Conservation (phyloP, 345 rosid species). For the Gossypium raimondii region DNA sequence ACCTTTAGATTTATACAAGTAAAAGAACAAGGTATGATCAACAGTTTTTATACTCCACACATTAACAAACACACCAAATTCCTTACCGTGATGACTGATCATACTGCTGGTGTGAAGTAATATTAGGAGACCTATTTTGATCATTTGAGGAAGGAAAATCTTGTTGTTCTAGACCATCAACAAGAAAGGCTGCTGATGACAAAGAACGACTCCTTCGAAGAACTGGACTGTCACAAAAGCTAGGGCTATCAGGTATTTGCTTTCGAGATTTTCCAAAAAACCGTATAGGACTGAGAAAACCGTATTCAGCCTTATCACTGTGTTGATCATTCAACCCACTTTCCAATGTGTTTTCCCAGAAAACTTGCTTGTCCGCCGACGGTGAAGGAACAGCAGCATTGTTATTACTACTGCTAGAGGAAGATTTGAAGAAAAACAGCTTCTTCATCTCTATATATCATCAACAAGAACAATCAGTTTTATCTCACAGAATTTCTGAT, state of each 20-base stretch:
- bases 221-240: conserved; percentile 32
- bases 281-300: conserved; percentile 33
- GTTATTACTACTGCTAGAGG: conserved; percentile 40
- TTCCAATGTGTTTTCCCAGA: conserved; percentile 36
- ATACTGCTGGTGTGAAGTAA: conserved; percentile 27
- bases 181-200: conserved; percentile 65
- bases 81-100: conserved; percentile 51
- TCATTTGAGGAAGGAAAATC: conserved; percentile 34
- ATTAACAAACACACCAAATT: conserved; percentile 14
- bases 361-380: conserved; percentile 42
- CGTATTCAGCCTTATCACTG: conserved; percentile 27
- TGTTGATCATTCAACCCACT: conserved; percentile 31
- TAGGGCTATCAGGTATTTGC: conserved; percentile 42
- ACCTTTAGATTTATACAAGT: neutral
- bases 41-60: neutral
- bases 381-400: conserved; percentile 28
- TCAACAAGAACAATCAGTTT: conserved; percentile 17
- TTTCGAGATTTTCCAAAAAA: conserved; percentile 43
- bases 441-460: conserved; percentile 67
- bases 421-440: conserved; percentile 73
- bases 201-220: conserved; percentile 83
- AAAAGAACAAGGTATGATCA: conserved; percentile 9
- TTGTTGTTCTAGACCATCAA: conserved; percentile 38
- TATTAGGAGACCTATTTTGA: conserved; percentile 40
- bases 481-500: conserved; percentile 19